Evolutionary conservation across 768 basidiomycete genomes (phyloP), one percentile per base, ranked within the genome.

Genomic region (Lactifluus volemus): DNA sequence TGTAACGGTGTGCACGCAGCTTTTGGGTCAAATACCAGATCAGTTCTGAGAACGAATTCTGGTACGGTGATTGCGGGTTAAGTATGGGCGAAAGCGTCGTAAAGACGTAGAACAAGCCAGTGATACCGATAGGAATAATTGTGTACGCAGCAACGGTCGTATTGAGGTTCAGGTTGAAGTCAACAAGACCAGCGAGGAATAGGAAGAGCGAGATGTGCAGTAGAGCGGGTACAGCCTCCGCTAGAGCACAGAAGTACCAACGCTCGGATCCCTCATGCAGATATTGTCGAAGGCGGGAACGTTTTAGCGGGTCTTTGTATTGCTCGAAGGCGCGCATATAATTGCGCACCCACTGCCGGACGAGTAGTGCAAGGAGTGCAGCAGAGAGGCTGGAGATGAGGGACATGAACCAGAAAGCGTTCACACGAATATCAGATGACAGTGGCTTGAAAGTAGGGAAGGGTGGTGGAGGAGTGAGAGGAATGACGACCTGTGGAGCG

Each of bases 191-290:
- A 34, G 75, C 71, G 67, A 84, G 76, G 69, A 82, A 81, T 2
- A 81, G 71, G 19, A 80, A 73, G 12, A 81, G 70, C 0, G 79
- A 78, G 4, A 77, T 69, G 58, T 82, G 81, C 17, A 83, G 73
- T 12, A 81, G 73, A 21, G 76, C 70, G 1, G 80, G 81, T 38
- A 82, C 76, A 14, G 70, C 65, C 32, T 76, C 74, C 1, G 80
- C 76, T 4, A 81, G 65, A 1, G 71, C 67, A 7, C 72, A 67
- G 69, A 81, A 73, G 10, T 70, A 67, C 67, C 78, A 81, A 45
- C 65, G 67, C n/a, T 73, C 69, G 29, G 78, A 63, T 12, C 77
- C 76, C 34, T 74, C 70, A 55, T 74, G 50, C 5, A 58, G 42
- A 30, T 41, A 80, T 11, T 78, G 73, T 15, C 75, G 73, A 7